Conservation (phyloP, 1,284 basidiomycete species). For the Laetiporus sulphureus region DNA sequence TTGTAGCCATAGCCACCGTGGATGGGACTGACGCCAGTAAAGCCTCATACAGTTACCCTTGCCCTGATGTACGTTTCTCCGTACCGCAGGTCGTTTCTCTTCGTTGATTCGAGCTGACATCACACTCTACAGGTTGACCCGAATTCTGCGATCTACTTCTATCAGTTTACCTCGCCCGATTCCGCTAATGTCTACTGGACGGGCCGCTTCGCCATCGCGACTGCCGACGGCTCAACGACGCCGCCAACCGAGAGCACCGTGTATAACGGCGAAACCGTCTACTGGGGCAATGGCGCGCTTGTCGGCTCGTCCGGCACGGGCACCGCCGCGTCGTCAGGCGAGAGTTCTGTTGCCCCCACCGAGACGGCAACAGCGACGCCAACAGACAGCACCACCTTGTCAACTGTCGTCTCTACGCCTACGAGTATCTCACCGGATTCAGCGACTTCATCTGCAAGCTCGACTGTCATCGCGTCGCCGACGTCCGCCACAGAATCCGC, state of each 20-base stretch:
- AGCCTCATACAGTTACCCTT: constrained; percentile 48
- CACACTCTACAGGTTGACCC: constrained; percentile 46
- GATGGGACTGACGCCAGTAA: constrained; percentile 47
- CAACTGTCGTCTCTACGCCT: neutral
- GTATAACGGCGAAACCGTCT: constrained; percentile 45
- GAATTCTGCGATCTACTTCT: constrained; percentile 73
- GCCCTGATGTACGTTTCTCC: constrained; percentile 49
- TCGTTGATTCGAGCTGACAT: neutral
- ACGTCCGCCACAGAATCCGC: neutral
- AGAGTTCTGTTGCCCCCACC: no score
- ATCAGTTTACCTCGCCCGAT: constrained; percentile 54
- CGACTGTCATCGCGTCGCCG: neutral
- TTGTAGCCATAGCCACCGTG: constrained; percentile 57
- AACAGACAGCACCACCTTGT: neutral
- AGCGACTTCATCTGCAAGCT: neutral
- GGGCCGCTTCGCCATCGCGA: constrained; percentile 74
- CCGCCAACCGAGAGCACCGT: constrained; percentile 49
- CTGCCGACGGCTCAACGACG: constrained; percentile 38
- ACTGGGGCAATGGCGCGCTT: constrained; percentile 68
- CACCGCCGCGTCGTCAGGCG: constrained; percentile 21
- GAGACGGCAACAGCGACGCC: neutral
- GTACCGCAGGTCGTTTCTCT: neutral
- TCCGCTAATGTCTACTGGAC: constrained; percentile 59
- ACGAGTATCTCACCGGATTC: neutral
- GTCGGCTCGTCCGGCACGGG: constrained; percentile 30